Percentiles rank a stretch among this genome's conserved stretches.
Evolutionary conservation across 2,329 filamentous ascomycete genomes (phyloP).

Genomic region (Hymenotorrendiella dingleyae): DNA sequence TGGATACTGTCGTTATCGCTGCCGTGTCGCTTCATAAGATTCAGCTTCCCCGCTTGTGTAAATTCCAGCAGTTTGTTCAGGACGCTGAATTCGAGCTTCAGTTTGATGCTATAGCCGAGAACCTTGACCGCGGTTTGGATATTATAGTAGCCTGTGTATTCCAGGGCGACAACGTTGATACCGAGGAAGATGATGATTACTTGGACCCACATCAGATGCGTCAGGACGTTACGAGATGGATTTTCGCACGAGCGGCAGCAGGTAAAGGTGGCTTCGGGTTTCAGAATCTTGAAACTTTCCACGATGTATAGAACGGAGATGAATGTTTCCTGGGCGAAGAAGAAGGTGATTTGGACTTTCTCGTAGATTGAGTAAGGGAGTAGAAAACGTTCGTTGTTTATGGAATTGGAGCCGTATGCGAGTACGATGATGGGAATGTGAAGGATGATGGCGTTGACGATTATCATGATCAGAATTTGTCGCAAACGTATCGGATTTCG

Average conservation of each 20-base stretch:
- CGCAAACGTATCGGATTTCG: conserved; percentile 34
- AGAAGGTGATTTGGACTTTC: conserved; percentile 43
- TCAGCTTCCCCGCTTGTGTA: neutral
- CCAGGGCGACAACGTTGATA: conserved; percentile 32
- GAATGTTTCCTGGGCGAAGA: conserved; percentile 42
- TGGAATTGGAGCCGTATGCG: conserved; percentile 32
- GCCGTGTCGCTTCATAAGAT: neutral
- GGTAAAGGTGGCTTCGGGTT: conserved; percentile 6
- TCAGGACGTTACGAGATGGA: conserved; percentile 29
- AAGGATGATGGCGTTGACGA: conserved; percentile 37
- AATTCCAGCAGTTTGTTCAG: conserved; percentile 24
- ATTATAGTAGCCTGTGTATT: conserved; percentile 33
- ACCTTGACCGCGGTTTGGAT: conserved; percentile 35
- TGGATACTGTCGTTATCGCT: neutral
- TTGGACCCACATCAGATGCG: conserved; percentile 40
- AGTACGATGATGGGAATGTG: conserved; percentile 41
- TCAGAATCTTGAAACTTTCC: conserved; percentile 34
- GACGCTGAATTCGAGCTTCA: conserved; percentile 45
- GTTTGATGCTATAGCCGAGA: conserved; percentile 36
- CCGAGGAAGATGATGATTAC: conserved; percentile 40
- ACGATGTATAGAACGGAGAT: conserved; percentile 45
- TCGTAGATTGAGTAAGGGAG: conserved; percentile 35
- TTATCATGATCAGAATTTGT: conserved; percentile 40
- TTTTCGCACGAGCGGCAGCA: no score
- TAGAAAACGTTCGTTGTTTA: neutral